Conservation (phyloP, 164 flowering plant genomes). For the grape (Vitis vinifera) region DNA sequence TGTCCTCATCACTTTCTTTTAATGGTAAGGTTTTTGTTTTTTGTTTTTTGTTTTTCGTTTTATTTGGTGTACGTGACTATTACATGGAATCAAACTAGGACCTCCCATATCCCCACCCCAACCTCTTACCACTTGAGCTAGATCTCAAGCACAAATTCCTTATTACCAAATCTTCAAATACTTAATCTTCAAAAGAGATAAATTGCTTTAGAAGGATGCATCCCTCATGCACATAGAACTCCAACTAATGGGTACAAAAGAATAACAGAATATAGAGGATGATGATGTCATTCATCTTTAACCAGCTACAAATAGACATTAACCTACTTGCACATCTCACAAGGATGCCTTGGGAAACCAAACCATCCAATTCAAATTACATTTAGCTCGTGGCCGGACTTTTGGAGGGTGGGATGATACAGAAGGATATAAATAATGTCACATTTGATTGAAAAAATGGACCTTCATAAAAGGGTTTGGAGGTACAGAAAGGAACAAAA, state of each 20-base stretch:
- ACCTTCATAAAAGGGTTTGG: neutral
- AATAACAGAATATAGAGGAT: neutral
- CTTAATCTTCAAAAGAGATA: too few relatives aligned
- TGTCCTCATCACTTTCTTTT: too few relatives aligned
- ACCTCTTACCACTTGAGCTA: too few relatives aligned
- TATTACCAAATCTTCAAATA: too few relatives aligned
- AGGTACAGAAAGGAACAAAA: too few relatives aligned
- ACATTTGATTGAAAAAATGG: neutral
- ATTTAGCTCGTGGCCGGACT: neutral
- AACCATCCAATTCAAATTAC: neutral
- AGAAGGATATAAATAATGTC: too few relatives aligned
- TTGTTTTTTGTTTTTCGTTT: too few relatives aligned
- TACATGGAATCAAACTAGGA: too few relatives aligned
- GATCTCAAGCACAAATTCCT: too few relatives aligned
- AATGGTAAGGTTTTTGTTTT: too few relatives aligned
- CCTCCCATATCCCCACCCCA: too few relatives aligned
- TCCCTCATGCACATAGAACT: neutral
- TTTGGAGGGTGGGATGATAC: neutral
- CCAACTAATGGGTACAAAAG: neutral
- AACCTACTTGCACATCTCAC: neutral
- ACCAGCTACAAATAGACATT: neutral
- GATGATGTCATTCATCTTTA: neutral
- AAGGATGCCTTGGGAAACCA: neutral
- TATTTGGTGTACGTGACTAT: too few relatives aligned
- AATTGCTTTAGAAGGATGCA: neutral